Percentiles rank a stretch among this genome's conserved stretches.
Conservation (phyloP, 805 yeast genomes). For the Diddensiella caesifluorescens region DNA sequence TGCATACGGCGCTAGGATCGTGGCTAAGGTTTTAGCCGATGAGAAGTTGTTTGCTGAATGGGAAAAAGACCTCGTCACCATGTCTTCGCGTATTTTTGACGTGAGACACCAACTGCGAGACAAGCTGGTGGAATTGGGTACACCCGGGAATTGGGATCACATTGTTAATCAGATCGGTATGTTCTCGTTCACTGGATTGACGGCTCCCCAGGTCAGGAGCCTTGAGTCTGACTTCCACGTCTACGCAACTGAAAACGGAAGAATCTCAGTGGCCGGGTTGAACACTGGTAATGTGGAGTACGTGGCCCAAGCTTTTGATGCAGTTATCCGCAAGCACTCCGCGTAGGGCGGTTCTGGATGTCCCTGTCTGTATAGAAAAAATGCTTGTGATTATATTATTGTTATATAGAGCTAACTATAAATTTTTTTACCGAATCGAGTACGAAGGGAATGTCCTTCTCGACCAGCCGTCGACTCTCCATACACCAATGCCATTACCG, state of each 20-base stretch:
- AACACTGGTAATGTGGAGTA: conserved; percentile 69
- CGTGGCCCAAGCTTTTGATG: conserved; percentile 79
- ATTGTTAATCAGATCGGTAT: conserved; percentile 88
- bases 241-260: conserved; percentile 75
- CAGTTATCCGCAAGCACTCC: conserved; percentile 38
- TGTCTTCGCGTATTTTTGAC: conserved; percentile 75
- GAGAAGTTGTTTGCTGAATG: conserved; percentile 70
- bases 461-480: conserved; percentile 51
- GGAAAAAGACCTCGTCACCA: conserved; percentile 75
- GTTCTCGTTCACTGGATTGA: conserved; percentile 92
- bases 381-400: neutral
- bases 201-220: conserved; percentile 67
- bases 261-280: conserved; percentile 92
- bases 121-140: conserved; percentile 53
- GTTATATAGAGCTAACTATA: neutral
- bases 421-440: conserved; percentile 20
- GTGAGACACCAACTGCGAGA: conserved; percentile 71
- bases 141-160: conserved; percentile 94
- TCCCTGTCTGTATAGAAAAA: neutral
- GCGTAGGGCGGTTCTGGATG: too few relatives aligned
- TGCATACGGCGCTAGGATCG: conserved; percentile 91
- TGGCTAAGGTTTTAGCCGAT: conserved; percentile 62
- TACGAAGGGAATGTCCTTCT: conserved; percentile 26
- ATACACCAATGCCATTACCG: conserved; percentile 60
- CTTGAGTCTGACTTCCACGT: conserved; percentile 75